Percentiles rank a stretch among this genome's conserved stretches.
Evolutionary conservation across 768 basidiomycete species (phyloP).

Genomic region (Russula sp.): DNA sequence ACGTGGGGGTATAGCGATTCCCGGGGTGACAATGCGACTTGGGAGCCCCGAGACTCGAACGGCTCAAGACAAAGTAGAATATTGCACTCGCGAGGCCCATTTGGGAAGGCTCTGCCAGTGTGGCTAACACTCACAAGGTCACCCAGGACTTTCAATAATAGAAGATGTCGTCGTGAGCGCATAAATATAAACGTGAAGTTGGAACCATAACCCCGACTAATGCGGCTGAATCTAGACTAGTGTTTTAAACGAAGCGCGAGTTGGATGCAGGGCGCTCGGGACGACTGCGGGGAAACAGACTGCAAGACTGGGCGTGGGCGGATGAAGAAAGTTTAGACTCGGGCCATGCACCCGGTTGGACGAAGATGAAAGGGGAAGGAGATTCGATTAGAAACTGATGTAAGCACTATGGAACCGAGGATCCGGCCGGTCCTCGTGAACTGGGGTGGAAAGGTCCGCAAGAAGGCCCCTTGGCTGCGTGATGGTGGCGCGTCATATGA

Average conservation of each 20-base stretch:
- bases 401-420: conserved; percentile 14
- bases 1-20: background rate
- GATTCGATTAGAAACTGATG: conserved; percentile 17
- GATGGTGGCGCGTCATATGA: conserved; percentile 24
- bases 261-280: conserved; percentile 6
- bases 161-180: background rate
- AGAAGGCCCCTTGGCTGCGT: conserved; percentile 7
- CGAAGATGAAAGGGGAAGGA: conserved; percentile 12
- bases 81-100: background rate
- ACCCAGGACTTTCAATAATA: background rate
- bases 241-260: background rate
- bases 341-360: conserved; percentile 10
- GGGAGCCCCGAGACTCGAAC: background rate
- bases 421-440: conserved; percentile 15
- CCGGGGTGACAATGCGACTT: background rate
- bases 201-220: background rate
- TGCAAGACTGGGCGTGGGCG: conserved; percentile 11
- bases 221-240: conserved; percentile 1
- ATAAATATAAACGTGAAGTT: background rate
- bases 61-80: background rate
- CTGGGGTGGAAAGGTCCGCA: conserved; percentile 16
- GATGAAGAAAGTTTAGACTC: conserved; percentile 23
- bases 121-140: background rate
- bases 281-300: conserved; percentile 22
- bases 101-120: background rate